Evolutionary conservation across 345 rosid genomes (phyloP).

Genomic region (Litchi chinensis): DNA sequence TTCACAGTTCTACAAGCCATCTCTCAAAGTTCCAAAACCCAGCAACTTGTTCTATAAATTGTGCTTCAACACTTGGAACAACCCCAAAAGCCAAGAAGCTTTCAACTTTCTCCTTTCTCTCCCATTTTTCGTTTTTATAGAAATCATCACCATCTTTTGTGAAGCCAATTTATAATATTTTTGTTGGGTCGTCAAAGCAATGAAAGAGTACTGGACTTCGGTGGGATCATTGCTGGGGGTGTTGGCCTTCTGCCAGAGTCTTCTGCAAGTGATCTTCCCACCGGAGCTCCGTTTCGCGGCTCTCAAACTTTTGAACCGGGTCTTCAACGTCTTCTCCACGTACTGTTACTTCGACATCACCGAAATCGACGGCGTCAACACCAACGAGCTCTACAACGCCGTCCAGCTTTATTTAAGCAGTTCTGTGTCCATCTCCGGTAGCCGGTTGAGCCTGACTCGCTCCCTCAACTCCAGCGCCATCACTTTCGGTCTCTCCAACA

Average conservation of each 20-base stretch:
- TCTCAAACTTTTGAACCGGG: slow-evolving; percentile 54
- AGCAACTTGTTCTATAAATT: slow-evolving; percentile 22
- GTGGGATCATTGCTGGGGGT: slow-evolving; percentile 80
- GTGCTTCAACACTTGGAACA: background rate
- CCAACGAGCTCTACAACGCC: slow-evolving; percentile 99
- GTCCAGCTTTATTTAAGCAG: slow-evolving; percentile 92
- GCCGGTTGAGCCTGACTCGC: slow-evolving; percentile 86
- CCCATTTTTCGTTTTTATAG: slow-evolving; percentile 3
- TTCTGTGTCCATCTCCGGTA: slow-evolving; percentile 65
- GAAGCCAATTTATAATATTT: too few relatives aligned
- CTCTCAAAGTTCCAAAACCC: slow-evolving; percentile 16
- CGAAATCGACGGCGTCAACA: slow-evolving; percentile 94
- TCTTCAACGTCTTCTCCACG: slow-evolving; percentile 58
- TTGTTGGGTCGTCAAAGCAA: slow-evolving; percentile 4
- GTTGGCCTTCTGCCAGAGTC: slow-evolving; percentile 78
- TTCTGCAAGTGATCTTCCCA: slow-evolving; percentile 72
- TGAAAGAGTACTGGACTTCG: slow-evolving; percentile 88
- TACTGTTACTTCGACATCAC: slow-evolving; percentile 92
- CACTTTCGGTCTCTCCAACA: slow-evolving; percentile 84
- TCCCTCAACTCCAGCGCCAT: slow-evolving; percentile 83
- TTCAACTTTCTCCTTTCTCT: background rate
- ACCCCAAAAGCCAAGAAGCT: background rate
- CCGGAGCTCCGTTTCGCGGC: slow-evolving; percentile 82
- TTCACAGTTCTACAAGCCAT: slow-evolving; percentile 4
- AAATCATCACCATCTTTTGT: slow-evolving; percentile 12